Evolutionary conservation across 495 filamentous ascomycete species (phyloP), one percentile per base, ranked within the genome.

Genomic region (Cercophora samala): DNA sequence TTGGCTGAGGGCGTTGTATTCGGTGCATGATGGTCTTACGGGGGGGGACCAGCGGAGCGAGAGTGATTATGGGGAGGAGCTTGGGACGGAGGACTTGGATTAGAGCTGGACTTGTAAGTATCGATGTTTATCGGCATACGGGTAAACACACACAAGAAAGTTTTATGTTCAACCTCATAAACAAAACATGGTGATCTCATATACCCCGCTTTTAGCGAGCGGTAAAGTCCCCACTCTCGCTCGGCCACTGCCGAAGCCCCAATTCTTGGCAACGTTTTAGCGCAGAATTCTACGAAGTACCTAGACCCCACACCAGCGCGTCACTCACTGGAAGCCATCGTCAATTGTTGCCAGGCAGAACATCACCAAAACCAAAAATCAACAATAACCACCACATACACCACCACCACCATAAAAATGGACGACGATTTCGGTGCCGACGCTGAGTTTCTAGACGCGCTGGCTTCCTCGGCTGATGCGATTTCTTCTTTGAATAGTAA

Each of bases 401-500:
- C 21, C 42, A 15, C 19, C 4, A 46, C 37, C 37, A 46, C 37
- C 15, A 46, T 9, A 46, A 74, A 46, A 60, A 84, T 81, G 80
- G 79, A 81, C 51, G 89, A 89, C 66, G 85, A 88, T 65, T 89
- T 84, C 61, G 86, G 81, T 65, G 85, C 80, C 26, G 87, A 89
- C 69, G 83, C 83, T 26, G 87, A 86, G 23, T 82, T 89, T 42
- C 73, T 85, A 54, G 81, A 80, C 64, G 82, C 84, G 21, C 77
- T 86, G 60, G 83, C 77, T 22, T 81, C 85, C 22, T 66, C 37
- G 2, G 13, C 37, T 9, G 37, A 46, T 46, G 37, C 37, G 5
- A 46, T 46, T 13, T 11, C 37, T 46, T 46, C 37, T 46, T 11
- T 46, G 15, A 11, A 46, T 13, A 46, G 13, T 13, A 46, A 46